These are phyloP conservation scores for Pharnaceum exiguum DNA, from an alignment of 148 eudicot species.

Conservation along the genomic window DNA sequence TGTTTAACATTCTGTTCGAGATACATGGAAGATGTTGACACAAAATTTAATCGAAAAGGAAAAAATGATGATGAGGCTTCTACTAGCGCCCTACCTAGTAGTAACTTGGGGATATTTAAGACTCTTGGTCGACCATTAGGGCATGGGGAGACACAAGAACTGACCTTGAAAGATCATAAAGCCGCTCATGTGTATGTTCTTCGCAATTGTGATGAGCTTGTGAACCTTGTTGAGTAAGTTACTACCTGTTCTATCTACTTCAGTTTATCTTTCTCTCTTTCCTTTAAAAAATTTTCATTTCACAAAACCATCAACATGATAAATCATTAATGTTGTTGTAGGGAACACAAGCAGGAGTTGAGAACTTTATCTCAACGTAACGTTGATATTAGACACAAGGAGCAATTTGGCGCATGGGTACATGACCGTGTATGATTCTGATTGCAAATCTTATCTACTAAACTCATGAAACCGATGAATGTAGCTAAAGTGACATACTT, in stretches of 20 bases:
- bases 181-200: not conserved
- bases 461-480: not conserved
- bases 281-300: too few relatives aligned
- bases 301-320: not conserved
- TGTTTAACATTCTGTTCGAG: conserved; percentile 21
- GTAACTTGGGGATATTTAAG: not conserved
- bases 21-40: conserved; percentile 16
- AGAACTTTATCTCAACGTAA: not conserved
- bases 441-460: not conserved
- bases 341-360: not conserved
- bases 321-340: not conserved
- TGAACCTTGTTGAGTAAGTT: not conserved
- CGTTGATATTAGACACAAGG: not conserved
- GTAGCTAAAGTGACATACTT: not conserved
- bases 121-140: conserved; percentile 2
- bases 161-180: not conserved
- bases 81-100: too few relatives aligned
- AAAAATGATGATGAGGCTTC: conserved; percentile 10
- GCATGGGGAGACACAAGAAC: not conserved
- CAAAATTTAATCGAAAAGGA: conserved; percentile 8
- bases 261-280: not conserved
- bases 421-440: not conserved
- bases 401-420: not conserved
- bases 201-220: conserved; percentile 6
- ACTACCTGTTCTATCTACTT: too few relatives aligned